phyloP scores from a whole-genome alignment of 495 filamentous ascomycete species.

The Friedmanniomyces endolithicus region DNA sequence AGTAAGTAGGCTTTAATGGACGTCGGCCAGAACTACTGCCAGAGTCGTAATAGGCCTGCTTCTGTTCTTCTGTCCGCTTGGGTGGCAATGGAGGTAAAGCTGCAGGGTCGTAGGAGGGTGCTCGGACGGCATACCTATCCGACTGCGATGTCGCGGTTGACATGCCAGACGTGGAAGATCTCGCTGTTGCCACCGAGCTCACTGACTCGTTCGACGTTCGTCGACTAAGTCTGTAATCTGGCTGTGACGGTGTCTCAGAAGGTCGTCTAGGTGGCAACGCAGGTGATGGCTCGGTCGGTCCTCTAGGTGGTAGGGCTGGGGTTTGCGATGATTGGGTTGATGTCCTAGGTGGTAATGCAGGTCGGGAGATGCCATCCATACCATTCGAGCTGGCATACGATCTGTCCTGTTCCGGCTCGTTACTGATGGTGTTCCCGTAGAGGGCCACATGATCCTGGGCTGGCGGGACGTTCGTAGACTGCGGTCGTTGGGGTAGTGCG shows the following conservation, averaged over 20 bases:
- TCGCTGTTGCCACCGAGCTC: slow-evolving; percentile 26
- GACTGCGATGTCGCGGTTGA: slow-evolving; percentile 23
- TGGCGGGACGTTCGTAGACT: slow-evolving; percentile 39
- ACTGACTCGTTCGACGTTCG: slow-evolving; percentile 26
- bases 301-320: slow-evolving; percentile 40
- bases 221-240: slow-evolving; percentile 22
- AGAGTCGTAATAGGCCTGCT: slow-evolving; percentile 11
- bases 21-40: slow-evolving; percentile 5
- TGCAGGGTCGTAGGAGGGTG: slow-evolving; percentile 30
- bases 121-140: slow-evolving; percentile 17
- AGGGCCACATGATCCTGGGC: slow-evolving; percentile 26
- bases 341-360: slow-evolving; percentile 37
- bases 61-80: slow-evolving; percentile 23
- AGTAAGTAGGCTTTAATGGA: slow-evolving; percentile 17
- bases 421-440: slow-evolving; percentile 31
- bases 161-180: slow-evolving; percentile 22
- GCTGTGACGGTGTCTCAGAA: slow-evolving; percentile 27
- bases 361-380: slow-evolving; percentile 26
- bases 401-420: slow-evolving; percentile 27
- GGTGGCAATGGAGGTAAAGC: slow-evolving; percentile 28
- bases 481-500: slow-evolving; percentile 21
- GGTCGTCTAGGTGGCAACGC: slow-evolving; percentile 33
- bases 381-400: slow-evolving; percentile 16
- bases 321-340: slow-evolving; percentile 23
- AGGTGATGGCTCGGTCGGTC: slow-evolving; percentile 34